These are phyloP conservation scores for Hura crepitans DNA, from an alignment of 441 rosid genomes.

Conservation along the genomic window DNA sequence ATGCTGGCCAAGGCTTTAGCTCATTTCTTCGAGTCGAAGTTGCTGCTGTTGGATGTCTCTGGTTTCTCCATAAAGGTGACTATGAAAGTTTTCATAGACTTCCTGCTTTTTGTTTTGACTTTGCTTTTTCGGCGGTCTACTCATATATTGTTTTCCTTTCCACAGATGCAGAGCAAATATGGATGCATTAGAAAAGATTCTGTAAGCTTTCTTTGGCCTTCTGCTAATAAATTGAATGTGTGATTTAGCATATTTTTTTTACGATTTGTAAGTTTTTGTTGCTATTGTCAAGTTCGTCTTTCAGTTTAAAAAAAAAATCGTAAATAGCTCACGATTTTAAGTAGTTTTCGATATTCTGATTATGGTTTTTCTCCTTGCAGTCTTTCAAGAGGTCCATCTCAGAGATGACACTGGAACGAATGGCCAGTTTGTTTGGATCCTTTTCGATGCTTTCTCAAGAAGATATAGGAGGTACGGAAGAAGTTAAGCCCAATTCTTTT, in stretches of 20 bases:
- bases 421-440: constrained; percentile 69
- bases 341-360: background rate
- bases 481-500: background rate
- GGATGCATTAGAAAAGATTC: constrained; percentile 60
- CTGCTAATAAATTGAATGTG: background rate
- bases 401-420: constrained; percentile 62
- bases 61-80: constrained; percentile 83
- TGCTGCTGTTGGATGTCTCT: constrained; percentile 65
- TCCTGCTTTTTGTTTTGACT: constrained; percentile 3
- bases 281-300: too few species aligned
- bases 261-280: background rate
- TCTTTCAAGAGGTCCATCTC: constrained; percentile 69
- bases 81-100: background rate
- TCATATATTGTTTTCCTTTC: constrained; percentile 23
- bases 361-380: constrained; percentile 32
- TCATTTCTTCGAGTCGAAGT: constrained; percentile 69
- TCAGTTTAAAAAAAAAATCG: too few species aligned
- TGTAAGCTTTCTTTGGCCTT: constrained; percentile 39
- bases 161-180: constrained; percentile 85
- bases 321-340: background rate
- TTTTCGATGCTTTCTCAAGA: constrained; percentile 51
- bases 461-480: constrained; percentile 42
- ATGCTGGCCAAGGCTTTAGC: constrained; percentile 92
- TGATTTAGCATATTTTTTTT: background rate
- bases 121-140: constrained; percentile 4